Evolutionary conservation across 208 protist genomes (phyloP).

Genomic region (Trypanosomatidae sp.): DNA sequence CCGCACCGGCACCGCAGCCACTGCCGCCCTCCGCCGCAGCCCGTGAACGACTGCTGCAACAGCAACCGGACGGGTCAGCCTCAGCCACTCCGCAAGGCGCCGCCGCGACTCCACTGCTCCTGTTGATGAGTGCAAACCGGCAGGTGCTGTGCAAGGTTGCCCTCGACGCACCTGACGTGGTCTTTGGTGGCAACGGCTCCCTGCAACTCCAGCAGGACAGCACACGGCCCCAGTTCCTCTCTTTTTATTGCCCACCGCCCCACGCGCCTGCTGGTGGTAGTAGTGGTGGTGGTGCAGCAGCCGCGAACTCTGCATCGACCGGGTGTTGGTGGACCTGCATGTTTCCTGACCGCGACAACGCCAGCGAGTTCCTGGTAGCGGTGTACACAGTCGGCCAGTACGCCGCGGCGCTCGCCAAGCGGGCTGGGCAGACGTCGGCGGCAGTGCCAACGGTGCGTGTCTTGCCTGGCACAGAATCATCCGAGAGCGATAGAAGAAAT

Average conservation of each 20-base stretch:
- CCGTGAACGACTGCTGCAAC: not conserved
- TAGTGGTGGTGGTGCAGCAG: too few relatives aligned
- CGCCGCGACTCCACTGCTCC: not conserved
- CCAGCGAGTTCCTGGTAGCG: constrained; percentile 41
- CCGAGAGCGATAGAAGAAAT: not conserved
- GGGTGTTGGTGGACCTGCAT: constrained; percentile 32
- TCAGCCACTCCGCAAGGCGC: not conserved
- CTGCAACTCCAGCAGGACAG: constrained; percentile 19
- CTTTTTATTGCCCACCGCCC: constrained; percentile 1
- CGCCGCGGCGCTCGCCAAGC: constrained; percentile 10
- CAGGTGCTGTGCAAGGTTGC: constrained; percentile 21
- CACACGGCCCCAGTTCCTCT: constrained; percentile 17
- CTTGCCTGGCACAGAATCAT: not conserved
- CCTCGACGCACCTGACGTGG: constrained; percentile 10
- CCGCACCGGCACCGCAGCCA: not conserved
- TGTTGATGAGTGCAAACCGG: constrained; percentile 25
- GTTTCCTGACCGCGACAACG: constrained; percentile 30
- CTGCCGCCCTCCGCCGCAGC: constrained; percentile 1
- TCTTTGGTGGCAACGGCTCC: not conserved
- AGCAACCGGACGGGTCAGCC: not conserved
- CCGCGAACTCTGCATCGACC: too few relatives aligned
- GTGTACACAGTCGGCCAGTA: constrained; percentile 40
- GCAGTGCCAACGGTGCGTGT: constrained; percentile 16
- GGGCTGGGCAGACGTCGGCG: not conserved
- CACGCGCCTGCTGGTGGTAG: not conserved